Evolutionary conservation across 2,329 filamentous ascomycete genomes (phyloP).

Genomic region (Botrytis medusae): DNA sequence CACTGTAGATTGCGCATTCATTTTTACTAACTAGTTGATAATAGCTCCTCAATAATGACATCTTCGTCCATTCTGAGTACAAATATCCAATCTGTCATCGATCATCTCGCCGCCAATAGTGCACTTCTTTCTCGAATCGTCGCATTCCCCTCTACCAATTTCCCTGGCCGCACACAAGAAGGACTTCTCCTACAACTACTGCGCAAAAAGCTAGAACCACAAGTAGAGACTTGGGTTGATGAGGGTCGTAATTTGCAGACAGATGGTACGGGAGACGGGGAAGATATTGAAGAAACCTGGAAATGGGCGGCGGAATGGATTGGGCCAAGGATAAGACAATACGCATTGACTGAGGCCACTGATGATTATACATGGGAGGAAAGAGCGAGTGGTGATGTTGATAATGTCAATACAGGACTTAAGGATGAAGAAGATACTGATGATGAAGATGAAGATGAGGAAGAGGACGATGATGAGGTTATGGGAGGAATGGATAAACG

Average conservation of each 20-base stretch:
- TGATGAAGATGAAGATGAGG: conserved; percentile 50
- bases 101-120: conserved; percentile 63
- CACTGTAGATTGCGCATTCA: not conserved
- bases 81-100: conserved; percentile 66
- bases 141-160: conserved; percentile 74
- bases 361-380: conserved; percentile 74
- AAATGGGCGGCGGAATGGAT: conserved; percentile 43
- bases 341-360: conserved; percentile 50
- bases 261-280: conserved; percentile 30
- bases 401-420: conserved; percentile 72
- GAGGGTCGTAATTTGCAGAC: conserved; percentile 53
- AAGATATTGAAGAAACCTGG: conserved; percentile 61
- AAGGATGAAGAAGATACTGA: conserved; percentile 57
- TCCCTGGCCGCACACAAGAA: conserved; percentile 68
- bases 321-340: conserved; percentile 45
- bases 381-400: conserved; percentile 63
- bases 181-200: conserved; percentile 66
- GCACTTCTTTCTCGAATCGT: conserved; percentile 69
- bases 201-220: conserved; percentile 80
- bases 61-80: conserved; percentile 69
- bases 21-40: conserved; percentile 22
- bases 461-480: conserved; percentile 57
- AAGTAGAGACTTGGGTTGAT: conserved; percentile 71
- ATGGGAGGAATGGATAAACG: conserved; percentile 45
- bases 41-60: conserved; percentile 69